These are phyloP conservation scores for Saprolegnia diclina DNA, from an alignment of 352 stramenopile genomes.

Conservation along the genomic window DNA sequence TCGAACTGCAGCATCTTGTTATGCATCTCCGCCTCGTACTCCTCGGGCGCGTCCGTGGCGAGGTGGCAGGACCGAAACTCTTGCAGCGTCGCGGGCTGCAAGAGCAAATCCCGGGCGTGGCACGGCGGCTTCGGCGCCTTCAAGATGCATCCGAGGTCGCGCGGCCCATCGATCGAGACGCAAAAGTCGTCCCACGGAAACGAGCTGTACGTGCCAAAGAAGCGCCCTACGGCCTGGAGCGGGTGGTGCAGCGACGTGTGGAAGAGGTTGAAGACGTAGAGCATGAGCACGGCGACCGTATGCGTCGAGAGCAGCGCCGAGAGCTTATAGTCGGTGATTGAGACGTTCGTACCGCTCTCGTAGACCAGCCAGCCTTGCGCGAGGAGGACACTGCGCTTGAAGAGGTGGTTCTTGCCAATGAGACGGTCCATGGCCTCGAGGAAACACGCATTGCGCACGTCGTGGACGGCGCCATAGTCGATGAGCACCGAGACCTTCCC, in stretches of 20 bases:
- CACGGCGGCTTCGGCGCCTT: constrained; percentile 1
- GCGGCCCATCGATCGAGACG: constrained; percentile 32
- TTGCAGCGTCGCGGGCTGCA: neutral
- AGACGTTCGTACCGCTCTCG: constrained; percentile 29
- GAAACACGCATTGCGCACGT: constrained; percentile 33
- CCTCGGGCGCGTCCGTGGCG: neutral
- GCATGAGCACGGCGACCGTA: constrained; percentile 32
- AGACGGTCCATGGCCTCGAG: constrained; percentile 34
- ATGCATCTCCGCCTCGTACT: constrained; percentile 14
- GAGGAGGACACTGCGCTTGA: constrained; percentile 38
- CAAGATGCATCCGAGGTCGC: constrained; percentile 24
- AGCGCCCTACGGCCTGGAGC: constrained; percentile 35
- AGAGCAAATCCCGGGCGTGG: neutral
- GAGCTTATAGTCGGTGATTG: constrained; percentile 33
- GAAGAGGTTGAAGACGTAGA: constrained; percentile 38
- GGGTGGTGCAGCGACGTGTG: constrained; percentile 35
- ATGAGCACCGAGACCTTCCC: constrained; percentile 38
- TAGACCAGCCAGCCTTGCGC: constrained; percentile 41
- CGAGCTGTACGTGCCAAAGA: constrained; percentile 35
- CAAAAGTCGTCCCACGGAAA: constrained; percentile 34
- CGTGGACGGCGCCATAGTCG: constrained; percentile 32
- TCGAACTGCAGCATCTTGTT: constrained; percentile 14
- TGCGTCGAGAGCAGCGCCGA: constrained; percentile 30
- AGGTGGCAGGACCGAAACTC: neutral
- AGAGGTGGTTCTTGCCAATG: constrained; percentile 35